Conservation (phyloP, 1,284 basidiomycete genomes). For the Puccinia hordei region DNA sequence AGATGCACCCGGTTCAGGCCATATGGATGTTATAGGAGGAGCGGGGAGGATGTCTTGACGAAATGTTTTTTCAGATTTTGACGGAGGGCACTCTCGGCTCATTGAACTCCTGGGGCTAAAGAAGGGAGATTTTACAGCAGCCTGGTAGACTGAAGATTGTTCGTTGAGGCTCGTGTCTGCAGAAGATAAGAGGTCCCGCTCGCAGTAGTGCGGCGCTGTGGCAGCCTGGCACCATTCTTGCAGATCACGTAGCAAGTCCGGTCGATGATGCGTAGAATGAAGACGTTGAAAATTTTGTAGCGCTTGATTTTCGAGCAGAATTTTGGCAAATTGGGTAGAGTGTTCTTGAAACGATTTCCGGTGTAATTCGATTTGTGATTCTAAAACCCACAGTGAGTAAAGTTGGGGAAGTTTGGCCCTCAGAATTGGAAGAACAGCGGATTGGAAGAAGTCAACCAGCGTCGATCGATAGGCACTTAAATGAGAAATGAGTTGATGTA, state of each 20-base stretch:
- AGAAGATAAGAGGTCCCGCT: conserved; percentile 24
- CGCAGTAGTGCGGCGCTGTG: background rate
- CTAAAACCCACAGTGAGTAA: conserved; percentile 32
- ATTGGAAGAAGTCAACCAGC: conserved; percentile 39
- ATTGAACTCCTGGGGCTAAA: background rate
- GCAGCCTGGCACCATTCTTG: conserved; percentile 12
- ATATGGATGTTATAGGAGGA: background rate
- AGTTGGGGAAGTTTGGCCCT: conserved; percentile 15
- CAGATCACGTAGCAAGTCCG: background rate
- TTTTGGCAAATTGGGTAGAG: conserved; percentile 21
- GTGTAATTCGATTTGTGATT: conserved; percentile 24
- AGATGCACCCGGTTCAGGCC: background rate
- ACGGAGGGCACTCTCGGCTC: background rate
- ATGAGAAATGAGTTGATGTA: conserved; percentile 28
- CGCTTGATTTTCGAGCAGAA: conserved; percentile 12
- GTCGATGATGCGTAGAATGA: background rate
- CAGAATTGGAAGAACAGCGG: conserved; percentile 22
- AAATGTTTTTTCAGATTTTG: background rate
- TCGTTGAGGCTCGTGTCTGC: conserved; percentile 40
- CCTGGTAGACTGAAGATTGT: conserved; percentile 8
- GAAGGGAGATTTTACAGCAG: background rate
- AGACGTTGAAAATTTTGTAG: conserved; percentile 9
- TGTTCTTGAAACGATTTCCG: conserved; percentile 4
- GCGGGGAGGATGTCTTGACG: too few species aligned
- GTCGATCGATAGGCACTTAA: conserved; percentile 23